Base-by-base conservation (phyloP, 306 rosid genomes). In the Adenanthera pavonina region DNA sequence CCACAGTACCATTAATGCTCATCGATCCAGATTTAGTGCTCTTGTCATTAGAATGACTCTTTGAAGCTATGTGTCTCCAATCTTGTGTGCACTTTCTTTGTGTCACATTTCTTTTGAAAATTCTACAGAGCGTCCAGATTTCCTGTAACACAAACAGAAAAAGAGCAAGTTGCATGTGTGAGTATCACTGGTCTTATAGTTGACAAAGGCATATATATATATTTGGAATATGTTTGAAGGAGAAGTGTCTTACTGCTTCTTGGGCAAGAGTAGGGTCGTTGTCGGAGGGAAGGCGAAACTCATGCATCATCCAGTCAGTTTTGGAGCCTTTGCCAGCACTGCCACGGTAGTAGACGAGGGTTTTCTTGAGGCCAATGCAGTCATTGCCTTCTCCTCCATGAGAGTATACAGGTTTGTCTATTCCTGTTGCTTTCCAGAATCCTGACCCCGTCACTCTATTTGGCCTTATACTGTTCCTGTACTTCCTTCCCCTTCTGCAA, bases 251-350 rank as follows among this genome's bases (percentile, higher is more conserved):
- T 86, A 93, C 98, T 61, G 98, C 97, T 87, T 91, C 93, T 69
- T 77, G 89, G 36, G 83, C 34, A 78, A 14, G 2, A 17, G 44
- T 69, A 2, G 65, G 1, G 36, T 65, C 34, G n/a, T 11, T 69
- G 14, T 7, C 60, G 14, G 74, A 20, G 5, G 97, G 97, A 59
- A 84, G 91, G 74, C 99, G 99, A 88, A 95, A 95, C 82, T 95
- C 99, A 14, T 95, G 97, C 99, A 95, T 95, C 99, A 95, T 95
- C 99, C 99, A 95, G 54, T 95, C 97, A 30, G 99, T 95, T 85
- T 95, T 95, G 84, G 92, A 85, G 74, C 97, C 99, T 85, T 92
- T 95, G 11, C 97, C 97, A 0, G 99, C 97, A n/a, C 86, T 87
- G 20, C 99, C 99, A 16, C 95, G 86, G 49, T 95, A 95, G 70